phyloP scores from a whole-genome alignment of 208 protist genomes.

The Leishmania tarentolae region DNA sequence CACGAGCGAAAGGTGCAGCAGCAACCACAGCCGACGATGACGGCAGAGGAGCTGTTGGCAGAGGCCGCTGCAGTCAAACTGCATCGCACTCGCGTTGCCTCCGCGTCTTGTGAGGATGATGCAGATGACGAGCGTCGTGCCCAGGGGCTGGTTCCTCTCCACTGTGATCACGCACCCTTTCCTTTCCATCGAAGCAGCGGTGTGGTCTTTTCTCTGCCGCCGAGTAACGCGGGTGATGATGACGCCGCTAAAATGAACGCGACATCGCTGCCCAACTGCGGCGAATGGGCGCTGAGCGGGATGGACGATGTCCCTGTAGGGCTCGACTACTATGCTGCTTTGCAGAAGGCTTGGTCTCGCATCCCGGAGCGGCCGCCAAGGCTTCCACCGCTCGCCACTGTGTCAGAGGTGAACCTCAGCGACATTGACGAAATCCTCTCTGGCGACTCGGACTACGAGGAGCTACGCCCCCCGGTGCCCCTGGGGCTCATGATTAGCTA shows the following conservation, averaged over 20 bases:
- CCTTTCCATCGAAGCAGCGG: constrained; percentile 32
- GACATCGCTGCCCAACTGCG: background rate
- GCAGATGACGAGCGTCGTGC: constrained; percentile 14
- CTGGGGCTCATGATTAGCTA: constrained; percentile 66
- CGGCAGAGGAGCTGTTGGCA: background rate
- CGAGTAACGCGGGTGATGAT: background rate
- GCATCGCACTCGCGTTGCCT: background rate
- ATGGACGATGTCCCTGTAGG: constrained; percentile 21
- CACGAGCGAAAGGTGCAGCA: background rate
- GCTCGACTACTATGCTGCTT: constrained; percentile 29
- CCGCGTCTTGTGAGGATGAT: background rate
- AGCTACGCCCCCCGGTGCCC: constrained; percentile 58
- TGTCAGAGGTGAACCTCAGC: constrained; percentile 27
- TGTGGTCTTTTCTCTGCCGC: constrained; percentile 19
- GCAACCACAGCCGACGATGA: background rate
- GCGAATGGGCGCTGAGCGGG: background rate
- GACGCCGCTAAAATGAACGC: background rate
- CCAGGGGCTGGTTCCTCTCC: constrained; percentile 27
- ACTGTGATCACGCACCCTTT: constrained; percentile 31
- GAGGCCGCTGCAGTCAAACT: constrained; percentile 14
- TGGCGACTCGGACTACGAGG: constrained; percentile 28
- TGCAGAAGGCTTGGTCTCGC: constrained; percentile 33
- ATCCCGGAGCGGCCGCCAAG: constrained; percentile 24
- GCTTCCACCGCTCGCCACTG: constrained; percentile 26
- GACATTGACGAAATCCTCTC: constrained; percentile 34